A percentile compares a stretch with the other conserved stretches of the same genome.
Conservation (phyloP, 2,329 filamentous ascomycete species). For the Phaeosphaeria sp. region DNA sequence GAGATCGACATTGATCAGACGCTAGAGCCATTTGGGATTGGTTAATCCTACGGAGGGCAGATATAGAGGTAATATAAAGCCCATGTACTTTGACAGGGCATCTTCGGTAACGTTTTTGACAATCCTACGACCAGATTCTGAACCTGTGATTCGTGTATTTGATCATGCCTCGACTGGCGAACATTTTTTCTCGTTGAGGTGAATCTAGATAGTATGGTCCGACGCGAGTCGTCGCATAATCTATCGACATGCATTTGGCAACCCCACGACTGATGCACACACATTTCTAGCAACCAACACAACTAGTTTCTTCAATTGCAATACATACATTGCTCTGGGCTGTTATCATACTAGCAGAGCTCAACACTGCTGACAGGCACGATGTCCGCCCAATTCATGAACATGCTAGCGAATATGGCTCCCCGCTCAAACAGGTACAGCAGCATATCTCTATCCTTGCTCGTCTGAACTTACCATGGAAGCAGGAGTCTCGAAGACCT, state of each 20-base stretch:
- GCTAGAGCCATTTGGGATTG: background rate
- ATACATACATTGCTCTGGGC: too few species aligned
- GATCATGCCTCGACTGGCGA: too few species aligned
- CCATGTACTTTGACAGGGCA: too few species aligned
- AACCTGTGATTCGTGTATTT: too few species aligned
- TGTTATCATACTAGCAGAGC: too few species aligned
- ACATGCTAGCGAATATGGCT: slow-evolving; percentile 20
- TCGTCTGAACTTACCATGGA: background rate
- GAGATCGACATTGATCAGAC: background rate
- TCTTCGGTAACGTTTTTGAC: too few species aligned
- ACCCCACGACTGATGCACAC: background rate
- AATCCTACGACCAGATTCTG: too few species aligned
- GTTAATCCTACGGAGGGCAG: background rate
- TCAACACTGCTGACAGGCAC: too few species aligned
- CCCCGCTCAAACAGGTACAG: slow-evolving; percentile 11
- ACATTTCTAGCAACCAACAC: background rate
- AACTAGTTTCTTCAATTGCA: background rate
- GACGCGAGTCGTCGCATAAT: background rate
- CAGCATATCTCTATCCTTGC: background rate
- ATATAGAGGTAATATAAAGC: background rate
- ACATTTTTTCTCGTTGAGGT: too few species aligned
- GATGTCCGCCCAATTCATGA: slow-evolving; percentile 19
- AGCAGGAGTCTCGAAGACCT: slow-evolving; percentile 15
- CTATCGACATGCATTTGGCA: background rate
- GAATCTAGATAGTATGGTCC: background rate